Conservation (phyloP, 495 filamentous ascomycete species). For the Talaromyces nanjingensis region DNA sequence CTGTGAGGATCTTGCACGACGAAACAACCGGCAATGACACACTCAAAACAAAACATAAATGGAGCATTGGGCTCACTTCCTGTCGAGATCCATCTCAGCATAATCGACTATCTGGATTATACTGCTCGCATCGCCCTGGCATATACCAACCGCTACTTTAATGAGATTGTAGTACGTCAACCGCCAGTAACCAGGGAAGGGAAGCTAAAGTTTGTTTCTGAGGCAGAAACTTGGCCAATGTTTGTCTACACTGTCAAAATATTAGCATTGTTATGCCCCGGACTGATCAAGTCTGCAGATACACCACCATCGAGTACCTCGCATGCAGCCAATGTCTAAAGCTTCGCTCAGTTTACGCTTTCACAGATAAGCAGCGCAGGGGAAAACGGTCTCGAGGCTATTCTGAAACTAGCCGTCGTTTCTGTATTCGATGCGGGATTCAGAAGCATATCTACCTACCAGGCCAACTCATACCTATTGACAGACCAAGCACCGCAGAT, state of each 20-base stretch:
- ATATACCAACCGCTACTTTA: constrained; percentile 6
- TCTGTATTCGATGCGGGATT: constrained; percentile 7
- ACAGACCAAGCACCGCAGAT: not conserved
- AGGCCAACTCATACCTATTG: constrained; percentile 2
- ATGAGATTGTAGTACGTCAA: not conserved
- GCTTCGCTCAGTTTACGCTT: not conserved
- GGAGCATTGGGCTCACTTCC: not conserved
- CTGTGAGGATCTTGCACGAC: not conserved
- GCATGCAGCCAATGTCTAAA: constrained; percentile 10
- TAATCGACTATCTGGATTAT: constrained; percentile 2
- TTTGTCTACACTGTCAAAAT: not conserved
- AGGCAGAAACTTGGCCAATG: constrained; percentile 5
- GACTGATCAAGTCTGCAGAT: not conserved
- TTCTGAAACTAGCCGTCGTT: constrained; percentile 5
- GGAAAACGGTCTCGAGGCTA: constrained; percentile 2
- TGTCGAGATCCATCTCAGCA: not conserved
- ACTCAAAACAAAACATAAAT: not conserved
- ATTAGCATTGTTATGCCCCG: not conserved
- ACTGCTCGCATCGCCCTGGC: constrained; percentile 6
- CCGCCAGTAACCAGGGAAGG: not conserved
- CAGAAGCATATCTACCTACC: constrained; percentile 4
- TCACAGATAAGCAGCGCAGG: not conserved
- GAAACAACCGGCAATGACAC: not conserved
- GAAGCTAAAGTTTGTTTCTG: not conserved
- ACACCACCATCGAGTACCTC: not conserved